Conservation (phyloP, 2,329 filamentous ascomycete species). For the Cladosporium sp. region DNA sequence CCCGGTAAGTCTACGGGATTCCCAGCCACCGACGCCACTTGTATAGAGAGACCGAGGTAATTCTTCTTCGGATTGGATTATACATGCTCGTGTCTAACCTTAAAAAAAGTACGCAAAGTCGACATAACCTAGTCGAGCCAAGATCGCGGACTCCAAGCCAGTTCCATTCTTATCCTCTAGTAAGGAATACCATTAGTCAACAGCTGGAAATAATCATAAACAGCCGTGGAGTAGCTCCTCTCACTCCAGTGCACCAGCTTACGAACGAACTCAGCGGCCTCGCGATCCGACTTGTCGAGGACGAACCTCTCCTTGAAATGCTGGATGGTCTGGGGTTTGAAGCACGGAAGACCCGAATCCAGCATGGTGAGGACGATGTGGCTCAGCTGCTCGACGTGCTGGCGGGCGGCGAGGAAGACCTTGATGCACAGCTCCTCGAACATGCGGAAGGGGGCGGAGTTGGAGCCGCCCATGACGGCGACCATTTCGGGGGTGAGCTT, state of each 20-base stretch:
- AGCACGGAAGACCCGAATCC: slow-evolving; percentile 92
- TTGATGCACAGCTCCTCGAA: slow-evolving; percentile 97
- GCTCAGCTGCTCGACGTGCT: slow-evolving; percentile 80
- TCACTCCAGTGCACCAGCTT: slow-evolving; percentile 87
- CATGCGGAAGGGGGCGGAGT: slow-evolving; percentile 84
- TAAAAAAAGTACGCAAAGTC: too few relatives aligned
- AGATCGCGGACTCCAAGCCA: too few relatives aligned
- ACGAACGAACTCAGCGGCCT: slow-evolving; percentile 91
- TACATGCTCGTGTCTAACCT: too few relatives aligned
- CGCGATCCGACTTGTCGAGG: slow-evolving; percentile 81
- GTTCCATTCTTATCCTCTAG: slow-evolving; percentile 42
- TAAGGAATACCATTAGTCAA: slow-evolving; percentile 97
- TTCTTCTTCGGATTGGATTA: too few relatives aligned
- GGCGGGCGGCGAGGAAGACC: slow-evolving; percentile 81
- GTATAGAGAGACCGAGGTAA: too few relatives aligned
- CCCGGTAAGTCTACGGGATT: too few relatives aligned
- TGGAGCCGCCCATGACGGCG: slow-evolving; percentile 89
- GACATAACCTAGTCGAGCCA: too few relatives aligned
- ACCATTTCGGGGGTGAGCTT: slow-evolving; percentile 98
- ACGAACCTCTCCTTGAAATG: slow-evolving; percentile 93
- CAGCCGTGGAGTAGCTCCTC: slow-evolving; percentile 82
- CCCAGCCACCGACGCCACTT: too few relatives aligned
- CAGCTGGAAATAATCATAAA: slow-evolving; percentile 97
- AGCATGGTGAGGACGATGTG: slow-evolving; percentile 94
- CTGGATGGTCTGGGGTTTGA: slow-evolving; percentile 90